Evolutionary conservation across 176 grass and related monocot species (phyloP), one percentile per base, ranked within the genome.

Genomic region (Oryza meyeriana): DNA sequence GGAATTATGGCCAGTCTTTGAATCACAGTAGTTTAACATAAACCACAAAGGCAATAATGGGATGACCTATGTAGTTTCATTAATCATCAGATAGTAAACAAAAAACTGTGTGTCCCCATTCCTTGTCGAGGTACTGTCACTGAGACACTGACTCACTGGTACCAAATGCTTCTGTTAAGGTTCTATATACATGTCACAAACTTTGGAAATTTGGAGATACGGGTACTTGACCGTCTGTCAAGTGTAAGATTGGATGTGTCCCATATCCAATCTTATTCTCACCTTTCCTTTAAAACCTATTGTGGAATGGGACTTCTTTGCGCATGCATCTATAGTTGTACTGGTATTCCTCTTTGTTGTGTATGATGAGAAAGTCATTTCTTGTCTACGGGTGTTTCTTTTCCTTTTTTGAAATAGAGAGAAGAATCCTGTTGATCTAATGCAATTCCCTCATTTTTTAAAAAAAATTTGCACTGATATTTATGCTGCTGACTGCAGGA

Each of bases 401-500:
- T 65, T 78, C 8, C n/a, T 22, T n/a, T 25, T 59, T 25, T 59
- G 2, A 24, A 59, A 59, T 59, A 78, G 14, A 71, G 42, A 52
- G 40, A 79, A 66, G n/a, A 12, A 52, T 69, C 13, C 24, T 67
- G 40, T 59, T n/a, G n/a, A n/a, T n/a, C n/a, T n/a, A n/a, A n/a
- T n/a, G n/a, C n/a, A n/a, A n/a, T n/a, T n/a, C n/a, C n/a, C n/a
- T n/a, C n/a, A n/a, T n/a, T n/a, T n/a, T n/a, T n/a, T n/a, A n/a
- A n/a, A n/a, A n/a, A n/a, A n/a, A n/a, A n/a, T n/a, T n/a, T n/a
- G n/a, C 50, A 55, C 68, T 87, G 30, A 92, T 80, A 25, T 81
- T 81, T 88, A 29, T 36, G 41, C 81, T 74, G 41, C 18, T 79
- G 41, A 87, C 84, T 85, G 59, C 91, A 99, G 96, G 96, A 99